Evolutionary conservation across 2,329 filamentous ascomycete species (phyloP).

Genomic region (Aureobasidium sp.): DNA sequence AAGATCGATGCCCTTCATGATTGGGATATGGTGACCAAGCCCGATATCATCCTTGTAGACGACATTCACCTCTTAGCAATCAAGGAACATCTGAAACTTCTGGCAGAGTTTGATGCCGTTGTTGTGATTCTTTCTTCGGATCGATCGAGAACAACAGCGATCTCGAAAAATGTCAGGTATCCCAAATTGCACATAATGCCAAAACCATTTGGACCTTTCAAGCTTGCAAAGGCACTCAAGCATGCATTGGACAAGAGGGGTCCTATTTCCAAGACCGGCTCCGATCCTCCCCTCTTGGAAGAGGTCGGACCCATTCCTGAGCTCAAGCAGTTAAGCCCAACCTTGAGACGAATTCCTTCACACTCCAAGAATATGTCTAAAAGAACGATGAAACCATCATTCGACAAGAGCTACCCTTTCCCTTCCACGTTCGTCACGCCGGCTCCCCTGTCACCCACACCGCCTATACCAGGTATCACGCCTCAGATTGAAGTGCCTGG

Average conservation of each 20-base stretch:
- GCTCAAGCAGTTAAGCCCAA: neutral
- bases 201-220: constrained; percentile 30
- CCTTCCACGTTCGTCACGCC: neutral
- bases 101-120: constrained; percentile 19
- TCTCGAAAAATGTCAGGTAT: neutral
- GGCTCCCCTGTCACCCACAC: neutral
- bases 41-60: constrained; percentile 21
- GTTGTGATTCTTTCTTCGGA: constrained; percentile 31
- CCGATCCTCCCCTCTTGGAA: neutral
- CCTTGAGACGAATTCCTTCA: neutral
- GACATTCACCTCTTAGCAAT: constrained; percentile 22
- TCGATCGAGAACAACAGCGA: constrained; percentile 18
- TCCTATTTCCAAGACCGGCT: neutral
- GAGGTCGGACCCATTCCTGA: neutral
- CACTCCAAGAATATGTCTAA: neutral
- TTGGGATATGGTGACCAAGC: constrained; percentile 20
- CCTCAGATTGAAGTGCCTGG: neutral
- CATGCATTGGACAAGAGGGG: constrained; percentile 4
- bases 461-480: neutral
- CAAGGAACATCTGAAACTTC: constrained; percentile 16
- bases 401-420: neutral
- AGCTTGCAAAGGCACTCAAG: constrained; percentile 24
- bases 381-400: neutral
- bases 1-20: constrained; percentile 20
- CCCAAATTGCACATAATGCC: constrained; percentile 3